Evolutionary conservation across 2,329 filamentous ascomycete genomes (phyloP), one percentile per base, ranked within the genome.

Genomic region (Elsinoe necatrix): DNA sequence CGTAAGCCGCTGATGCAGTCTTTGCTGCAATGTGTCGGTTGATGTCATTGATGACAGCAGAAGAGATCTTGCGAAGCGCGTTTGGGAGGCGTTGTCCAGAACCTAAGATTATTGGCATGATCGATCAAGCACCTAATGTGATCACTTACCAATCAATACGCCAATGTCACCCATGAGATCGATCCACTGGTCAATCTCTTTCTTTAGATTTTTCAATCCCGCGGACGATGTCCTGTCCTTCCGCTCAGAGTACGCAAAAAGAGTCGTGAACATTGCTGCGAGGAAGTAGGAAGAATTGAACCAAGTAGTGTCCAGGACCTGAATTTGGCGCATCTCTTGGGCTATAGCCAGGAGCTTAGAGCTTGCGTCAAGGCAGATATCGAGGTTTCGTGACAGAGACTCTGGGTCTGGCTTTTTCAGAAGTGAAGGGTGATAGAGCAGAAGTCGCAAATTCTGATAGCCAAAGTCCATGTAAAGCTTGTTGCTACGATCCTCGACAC

Each of bases 261-360:
- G 72, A 12, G 80, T 83, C 0, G 85, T 86, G 63, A 89, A 87
- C 57, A 88, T 83, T 23, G 85, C 85, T 42, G 85, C 82, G 11
- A 87, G 77, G 64, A 87, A 89, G 4, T 87, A 79, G 0, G 86
- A 84, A 50, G 82, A 77, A 48, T 85, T 84, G 63, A 87, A 86
- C 86, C 87, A 91, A 0, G 86, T 89, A 1, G 85, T 87, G 65
- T 92, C 87, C 3, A 91, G 72, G 43, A 82, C 83, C 64, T 85
- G 87, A 57, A 83, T 74, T 62, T 77, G 77, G 58, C 81, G 79
- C 48, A 91, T 70, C 55, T 81, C 74, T 20, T 76, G 74, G 4
- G 84, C 80, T 23, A 79, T 76, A 20, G 75, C 73, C 2, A 91
- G 73, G 70, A 89, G 81, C 59, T 83, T 79, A 47, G 79, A 77